Evolutionary conservation across 805 yeast species (phyloP), one percentile per base, ranked within the genome.

Genomic region (Schwanniomyces vanrijiae): DNA sequence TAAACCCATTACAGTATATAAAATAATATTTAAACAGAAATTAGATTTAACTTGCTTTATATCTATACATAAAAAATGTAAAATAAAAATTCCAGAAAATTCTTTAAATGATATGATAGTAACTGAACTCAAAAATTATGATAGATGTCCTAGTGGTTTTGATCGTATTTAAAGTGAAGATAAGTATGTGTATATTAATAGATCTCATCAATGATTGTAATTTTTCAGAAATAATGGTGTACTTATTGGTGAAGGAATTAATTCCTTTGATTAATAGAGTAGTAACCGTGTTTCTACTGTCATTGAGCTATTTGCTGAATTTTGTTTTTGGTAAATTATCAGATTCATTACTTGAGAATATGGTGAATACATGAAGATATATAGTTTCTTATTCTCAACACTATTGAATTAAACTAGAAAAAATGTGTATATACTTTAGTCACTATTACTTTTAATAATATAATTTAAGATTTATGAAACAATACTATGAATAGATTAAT

Each of bases 391-490:
- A 72, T 49, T 60, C 69, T 20, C 76, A 70, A 50, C 61, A 68
- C 49, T 65, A 76, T 45, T 72, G 77, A 76, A 58, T 72, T 44
- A 76, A 76, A 8, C 76, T 76, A n/a, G 77, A 72, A 49, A 69
- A 71, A 49, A 72, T n/a, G 75, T 18, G 68, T 67, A 20, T 67
- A 67, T 31, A 76, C 71, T 49, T 59, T 72, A 42, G 76, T 74
- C 11, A 59, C 70, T 24, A 73, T 72, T 11, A 69, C 76, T 13
- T 60, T 66, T 5, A 69, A 71, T 43, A 72, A 72, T 47, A 76
- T 71, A 6, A 41, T 72, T 10, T 72, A 76, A 74, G 77, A 72
- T 53, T 52, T 72, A 42, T 72, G 75, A 76, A 76, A 74, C 19
- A 68, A 69, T 50, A 51, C 48, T 1, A 63, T 60, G 37, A 51